phyloP scores from a whole-genome alignment of 2,329 filamentous ascomycete species.

The Phoma sp. region DNA sequence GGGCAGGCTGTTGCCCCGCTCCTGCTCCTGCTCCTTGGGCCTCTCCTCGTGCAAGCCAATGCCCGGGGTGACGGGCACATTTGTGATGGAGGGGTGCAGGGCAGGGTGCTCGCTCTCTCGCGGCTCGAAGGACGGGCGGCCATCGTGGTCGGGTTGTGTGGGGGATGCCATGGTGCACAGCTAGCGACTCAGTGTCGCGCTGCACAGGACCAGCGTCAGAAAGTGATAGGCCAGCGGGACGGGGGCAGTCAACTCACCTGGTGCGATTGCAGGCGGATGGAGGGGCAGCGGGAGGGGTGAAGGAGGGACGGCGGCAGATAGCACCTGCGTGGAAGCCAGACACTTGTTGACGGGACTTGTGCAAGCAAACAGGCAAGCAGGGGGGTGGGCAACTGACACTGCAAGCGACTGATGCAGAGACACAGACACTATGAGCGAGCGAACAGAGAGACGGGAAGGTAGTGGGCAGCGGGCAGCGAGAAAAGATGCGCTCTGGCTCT shows the following conservation, averaged over 20 bases:
- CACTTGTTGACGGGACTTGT: too few relatives aligned
- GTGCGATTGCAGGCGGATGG: background rate
- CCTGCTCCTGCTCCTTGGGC: conserved; percentile 28
- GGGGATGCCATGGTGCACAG: conserved; percentile 35
- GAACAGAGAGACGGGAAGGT: conserved; percentile 5
- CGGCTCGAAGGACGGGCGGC: conserved; percentile 32
- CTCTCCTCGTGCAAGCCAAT: conserved; percentile 48
- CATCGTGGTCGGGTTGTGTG: conserved; percentile 19
- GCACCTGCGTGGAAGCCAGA: conserved; percentile 1
- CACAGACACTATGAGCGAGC: background rate
- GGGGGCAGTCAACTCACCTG: conserved; percentile 18
- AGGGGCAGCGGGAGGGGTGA: background rate
- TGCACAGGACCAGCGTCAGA: conserved; percentile 25
- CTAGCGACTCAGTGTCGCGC: conserved; percentile 24
- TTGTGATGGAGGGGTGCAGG: conserved; percentile 46
- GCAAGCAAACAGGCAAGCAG: too few relatives aligned
- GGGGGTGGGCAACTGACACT: background rate
- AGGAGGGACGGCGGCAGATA: conserved; percentile 14
- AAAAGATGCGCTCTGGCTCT: conserved; percentile 13
- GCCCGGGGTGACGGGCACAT: conserved; percentile 53
- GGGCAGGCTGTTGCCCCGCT: conserved; percentile 30
- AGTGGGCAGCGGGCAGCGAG: conserved; percentile 10
- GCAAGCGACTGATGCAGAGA: background rate
- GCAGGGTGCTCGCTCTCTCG: conserved; percentile 46
- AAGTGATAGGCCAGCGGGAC: conserved; percentile 15